Evolutionary conservation across 164 flowering plant genomes (phyloP), one percentile per base, ranked within the genome.

Genomic region (Cinnamomum micranthum): DNA sequence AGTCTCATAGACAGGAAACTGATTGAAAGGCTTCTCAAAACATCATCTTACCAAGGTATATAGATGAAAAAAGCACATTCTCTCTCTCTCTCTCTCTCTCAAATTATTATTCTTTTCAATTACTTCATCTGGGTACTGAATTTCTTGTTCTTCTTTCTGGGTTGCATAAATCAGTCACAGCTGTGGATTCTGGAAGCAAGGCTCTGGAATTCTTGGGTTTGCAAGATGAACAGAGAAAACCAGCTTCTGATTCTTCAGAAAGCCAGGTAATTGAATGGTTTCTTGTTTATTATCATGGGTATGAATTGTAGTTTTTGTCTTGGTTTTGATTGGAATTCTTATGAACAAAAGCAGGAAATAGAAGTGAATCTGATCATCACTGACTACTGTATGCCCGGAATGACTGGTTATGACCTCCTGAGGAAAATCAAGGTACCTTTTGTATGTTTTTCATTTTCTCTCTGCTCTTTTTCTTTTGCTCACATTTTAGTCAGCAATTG

Each of bases 361-460:
- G 91, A 93, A 80, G 93, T 95, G 59, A 95, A 93, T 86, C 74
- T 95, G 80, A 87, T 95, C 4, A 89, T 95, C 27, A 95, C 98
- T 0, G 98, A 93, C 70, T 95, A 95, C 78, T 91, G 97, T 69
- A 95, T 95, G 98, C 97, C 98, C 70, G 97, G 92, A 71, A 95
- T 95, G 98, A 93, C 92, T 12, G 98, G 98, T 15, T 91, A 88
- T 74, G 98, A 95, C 28, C 83, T 95, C 76, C 91, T 95, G 60
- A 93, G 93, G 85, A 91, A 88, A 71, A 89, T 95, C 78, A 95
- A 95, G 94, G 97, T 91, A 22, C 20, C 60, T 20, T 13, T 70
- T 24, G 24, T 25, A 31, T 41, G 13, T 47, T 10, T 69, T 12
- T 52, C 14, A 22, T 69, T 6, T 41, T 50, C 10, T 22, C 55